phyloP scores from a whole-genome alignment of 73 alveolate species.

The Durusdinium trenchii region DNA sequence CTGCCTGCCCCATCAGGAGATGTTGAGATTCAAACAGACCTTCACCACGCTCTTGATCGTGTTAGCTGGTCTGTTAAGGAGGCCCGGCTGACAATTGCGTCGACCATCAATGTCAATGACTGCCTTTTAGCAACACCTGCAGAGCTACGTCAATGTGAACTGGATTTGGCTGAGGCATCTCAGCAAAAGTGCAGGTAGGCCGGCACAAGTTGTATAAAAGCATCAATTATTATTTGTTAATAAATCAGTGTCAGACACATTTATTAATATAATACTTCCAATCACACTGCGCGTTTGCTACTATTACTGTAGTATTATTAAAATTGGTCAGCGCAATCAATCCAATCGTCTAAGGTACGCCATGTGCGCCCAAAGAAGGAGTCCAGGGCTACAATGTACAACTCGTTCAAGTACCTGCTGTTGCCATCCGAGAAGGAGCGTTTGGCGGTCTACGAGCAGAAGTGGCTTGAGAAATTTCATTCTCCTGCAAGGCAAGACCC shows the following conservation, averaged over 20 bases:
- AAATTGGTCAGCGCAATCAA: too few species aligned
- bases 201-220: too few species aligned
- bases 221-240: too few species aligned
- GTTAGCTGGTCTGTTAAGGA: neutral
- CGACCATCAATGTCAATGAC: neutral
- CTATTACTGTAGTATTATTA: too few species aligned
- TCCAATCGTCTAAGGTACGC: too few species aligned
- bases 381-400: slow-evolving; percentile 25
- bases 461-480: neutral
- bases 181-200: too few species aligned
- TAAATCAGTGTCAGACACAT: too few species aligned
- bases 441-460: neutral
- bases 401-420: neutral
- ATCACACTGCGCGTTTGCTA: too few species aligned
- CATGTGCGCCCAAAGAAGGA: too few species aligned
- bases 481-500: neutral
- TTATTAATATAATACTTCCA: too few species aligned
- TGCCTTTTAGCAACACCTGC: neutral
- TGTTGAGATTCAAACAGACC: neutral
- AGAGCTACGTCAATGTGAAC: neutral
- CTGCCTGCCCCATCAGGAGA: neutral
- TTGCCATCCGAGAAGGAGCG: neutral
- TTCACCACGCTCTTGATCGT: neutral
- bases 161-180: neutral
- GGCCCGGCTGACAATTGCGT: neutral